Percentiles rank a stretch among this genome's conserved stretches.
These are phyloP conservation scores for Wallacemonas sp. DNA, from an alignment of 208 protist genomes.

Conservation along the genomic window DNA sequence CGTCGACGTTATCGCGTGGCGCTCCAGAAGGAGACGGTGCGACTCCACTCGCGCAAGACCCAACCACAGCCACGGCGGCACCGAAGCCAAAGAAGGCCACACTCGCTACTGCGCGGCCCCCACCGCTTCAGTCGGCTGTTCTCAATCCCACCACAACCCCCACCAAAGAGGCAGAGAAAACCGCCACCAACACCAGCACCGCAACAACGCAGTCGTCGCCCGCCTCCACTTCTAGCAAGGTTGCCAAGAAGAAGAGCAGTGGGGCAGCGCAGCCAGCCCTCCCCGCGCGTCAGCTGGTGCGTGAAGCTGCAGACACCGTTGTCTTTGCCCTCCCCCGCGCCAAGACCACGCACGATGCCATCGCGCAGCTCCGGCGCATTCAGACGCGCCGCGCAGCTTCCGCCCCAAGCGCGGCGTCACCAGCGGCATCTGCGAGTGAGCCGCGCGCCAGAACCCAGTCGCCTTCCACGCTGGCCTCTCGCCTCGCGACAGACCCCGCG, in stretches of 20 bases:
- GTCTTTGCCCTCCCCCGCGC: constrained; percentile 36
- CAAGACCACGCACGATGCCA: constrained; percentile 38
- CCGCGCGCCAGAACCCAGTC: too few relatives aligned
- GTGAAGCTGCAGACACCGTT: constrained; percentile 16
- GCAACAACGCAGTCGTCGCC: too few relatives aligned
- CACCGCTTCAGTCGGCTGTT: background rate
- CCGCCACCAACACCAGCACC: background rate
- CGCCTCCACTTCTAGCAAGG: too few relatives aligned
- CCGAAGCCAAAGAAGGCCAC: too few relatives aligned
- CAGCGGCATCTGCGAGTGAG: background rate
- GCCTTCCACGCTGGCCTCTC: too few relatives aligned
- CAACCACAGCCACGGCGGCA: background rate
- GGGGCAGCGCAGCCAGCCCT: background rate
- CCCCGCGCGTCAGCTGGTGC: too few relatives aligned
- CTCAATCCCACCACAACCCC: too few relatives aligned
- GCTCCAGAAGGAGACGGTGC: background rate
- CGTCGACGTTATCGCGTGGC: too few relatives aligned
- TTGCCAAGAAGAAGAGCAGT: background rate
- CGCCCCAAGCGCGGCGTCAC: background rate
- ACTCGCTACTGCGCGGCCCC: background rate
- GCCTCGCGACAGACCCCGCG: too few relatives aligned
- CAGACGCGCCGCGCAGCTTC: constrained; percentile 18
- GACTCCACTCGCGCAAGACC: background rate
- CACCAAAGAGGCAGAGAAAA: too few relatives aligned
- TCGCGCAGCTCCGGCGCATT: constrained; percentile 35